Percentiles rank a stretch among this genome's conserved stretches.
Evolutionary conservation across 805 yeast species (phyloP).

Genomic region (Kuraishia floccosa): DNA sequence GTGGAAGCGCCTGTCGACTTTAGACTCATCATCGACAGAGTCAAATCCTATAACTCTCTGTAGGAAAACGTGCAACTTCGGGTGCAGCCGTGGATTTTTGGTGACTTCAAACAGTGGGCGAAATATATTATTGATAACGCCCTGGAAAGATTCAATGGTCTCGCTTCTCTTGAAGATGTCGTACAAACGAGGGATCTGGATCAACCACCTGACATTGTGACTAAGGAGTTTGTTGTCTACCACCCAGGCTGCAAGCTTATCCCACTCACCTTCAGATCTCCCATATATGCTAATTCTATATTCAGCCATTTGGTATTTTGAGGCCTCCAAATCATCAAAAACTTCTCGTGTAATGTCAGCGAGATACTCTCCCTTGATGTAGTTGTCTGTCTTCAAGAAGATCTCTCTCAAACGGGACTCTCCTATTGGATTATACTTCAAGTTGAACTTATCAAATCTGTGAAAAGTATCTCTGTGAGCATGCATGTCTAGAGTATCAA

Average conservation of each 20-base stretch:
- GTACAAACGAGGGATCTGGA: slow-evolving; percentile 90
- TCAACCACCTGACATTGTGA: slow-evolving; percentile 93
- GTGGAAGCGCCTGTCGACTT: slow-evolving; percentile 73
- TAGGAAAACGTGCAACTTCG: slow-evolving; percentile 80
- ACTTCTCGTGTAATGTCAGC: slow-evolving; percentile 95
- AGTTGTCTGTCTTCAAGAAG: slow-evolving; percentile 91
- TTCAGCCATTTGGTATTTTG: slow-evolving; percentile 96
- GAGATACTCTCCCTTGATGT: slow-evolving; percentile 74
- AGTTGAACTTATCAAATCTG: slow-evolving; percentile 92
- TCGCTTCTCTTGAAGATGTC: slow-evolving; percentile 77
- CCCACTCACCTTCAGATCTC: slow-evolving; percentile 86
- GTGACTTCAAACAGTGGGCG: slow-evolving; percentile 88
- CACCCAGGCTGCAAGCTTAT: slow-evolving; percentile 89
- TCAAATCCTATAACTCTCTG: slow-evolving; percentile 97
- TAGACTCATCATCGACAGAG: slow-evolving; percentile 96
- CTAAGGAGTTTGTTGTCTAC: slow-evolving; percentile 84
- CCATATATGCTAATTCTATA: slow-evolving; percentile 94
- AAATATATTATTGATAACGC: slow-evolving; percentile 69
- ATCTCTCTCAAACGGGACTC: slow-evolving; percentile 96
- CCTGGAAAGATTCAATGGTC: slow-evolving; percentile 60
- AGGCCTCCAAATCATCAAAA: slow-evolving; percentile 84
- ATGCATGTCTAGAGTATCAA: slow-evolving; percentile 98
- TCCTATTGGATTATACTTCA: slow-evolving; percentile 96
- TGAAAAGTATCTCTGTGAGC: slow-evolving; percentile 98
- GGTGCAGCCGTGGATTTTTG: slow-evolving; percentile 72